Evolutionary conservation across 2,329 filamentous ascomycete genomes (phyloP), one percentile per base, ranked within the genome.

Genomic region (Blumeria hordei): DNA sequence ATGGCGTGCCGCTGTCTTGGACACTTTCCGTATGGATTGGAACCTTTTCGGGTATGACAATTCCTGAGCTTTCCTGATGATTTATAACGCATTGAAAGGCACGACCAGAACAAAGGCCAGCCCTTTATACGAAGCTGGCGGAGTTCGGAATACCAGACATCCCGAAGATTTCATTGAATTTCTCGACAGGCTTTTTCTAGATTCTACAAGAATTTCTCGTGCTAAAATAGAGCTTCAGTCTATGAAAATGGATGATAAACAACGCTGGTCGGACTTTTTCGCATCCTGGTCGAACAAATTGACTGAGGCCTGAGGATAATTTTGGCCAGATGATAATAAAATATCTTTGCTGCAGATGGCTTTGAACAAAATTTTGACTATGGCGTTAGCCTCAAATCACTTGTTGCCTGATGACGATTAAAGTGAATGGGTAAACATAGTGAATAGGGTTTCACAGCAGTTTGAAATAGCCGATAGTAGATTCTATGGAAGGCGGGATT

Each of bases 131-230:
- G 45, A 50, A 39, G 9, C 14, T 33, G 34, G 33, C 9, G 50
- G 50, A 3, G 33, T 53, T 5, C 34, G 12, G 36, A 16, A 18
- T 18, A 53, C 50, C 12, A 8, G 50, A 14, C 11, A 53, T 6
- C 50, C 14, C 7, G 50, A 53, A 14, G 50, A 53, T 37, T 53
- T 53, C 28, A 37, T 53, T n/a, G 50, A 21, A 21, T 53, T 53
- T 37, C 28, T 37, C 5, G 50, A 37, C 8, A 37, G 9, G 3
- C 12, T 53, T 21, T 12, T 37, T 16, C 4, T 53, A 9, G 50
- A 53, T 21, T 12, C 50, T 8, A 18, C 32, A 16, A 8, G 50
- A 39, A 16, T 21, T 10, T n/a, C n/a, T n/a, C n/a, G n/a, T n/a
- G n/a, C n/a, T n/a, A n/a, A n/a, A n/a, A n/a, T n/a, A n/a, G n/a